These are phyloP conservation scores for Parastagonospora nodorum DNA, from an alignment of 2,329 filamentous ascomycete species.

Conservation along the genomic window DNA sequence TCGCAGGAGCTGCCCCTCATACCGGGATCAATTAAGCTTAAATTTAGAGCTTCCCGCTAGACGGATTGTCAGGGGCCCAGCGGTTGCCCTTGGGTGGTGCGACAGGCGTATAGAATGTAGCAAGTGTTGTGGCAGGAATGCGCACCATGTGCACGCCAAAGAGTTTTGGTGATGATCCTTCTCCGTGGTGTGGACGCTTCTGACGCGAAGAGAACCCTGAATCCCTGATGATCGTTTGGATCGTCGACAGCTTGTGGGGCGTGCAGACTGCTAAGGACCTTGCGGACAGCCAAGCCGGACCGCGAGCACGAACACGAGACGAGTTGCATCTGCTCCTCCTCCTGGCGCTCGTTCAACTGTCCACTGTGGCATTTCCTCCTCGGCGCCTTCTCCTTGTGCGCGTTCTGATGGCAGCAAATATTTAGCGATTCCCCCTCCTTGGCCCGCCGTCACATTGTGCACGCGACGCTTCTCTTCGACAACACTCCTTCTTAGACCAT, in stretches of 20 bases:
- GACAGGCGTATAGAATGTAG: not conserved
- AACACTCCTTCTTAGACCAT: conserved; percentile 44
- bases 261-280: conserved; percentile 18
- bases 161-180: not conserved
- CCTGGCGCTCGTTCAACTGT: conserved; percentile 11
- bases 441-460: conserved; percentile 5
- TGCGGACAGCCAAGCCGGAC: conserved; percentile 28
- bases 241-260: conserved; percentile 8
- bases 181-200: not conserved
- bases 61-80: not conserved
- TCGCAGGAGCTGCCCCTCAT: not conserved
- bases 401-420: conserved; percentile 26
- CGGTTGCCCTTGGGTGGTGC: not conserved
- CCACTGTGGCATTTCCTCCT: conserved; percentile 3
- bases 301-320: conserved; percentile 15
- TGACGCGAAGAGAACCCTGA: too few relatives aligned
- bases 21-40: conserved; percentile 22
- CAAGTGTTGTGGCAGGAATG: not conserved
- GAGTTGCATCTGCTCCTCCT: conserved; percentile 3
- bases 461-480: conserved; percentile 9
- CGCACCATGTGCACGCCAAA: not conserved
- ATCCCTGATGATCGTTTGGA: conserved; percentile 2
- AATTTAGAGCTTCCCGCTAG: conserved; percentile 16
- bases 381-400: conserved; percentile 5
- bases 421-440: conserved; percentile 10